Base-by-base conservation (phyloP, 2,329 filamentous ascomycete genomes). In the Epichloe festucae region DNA sequence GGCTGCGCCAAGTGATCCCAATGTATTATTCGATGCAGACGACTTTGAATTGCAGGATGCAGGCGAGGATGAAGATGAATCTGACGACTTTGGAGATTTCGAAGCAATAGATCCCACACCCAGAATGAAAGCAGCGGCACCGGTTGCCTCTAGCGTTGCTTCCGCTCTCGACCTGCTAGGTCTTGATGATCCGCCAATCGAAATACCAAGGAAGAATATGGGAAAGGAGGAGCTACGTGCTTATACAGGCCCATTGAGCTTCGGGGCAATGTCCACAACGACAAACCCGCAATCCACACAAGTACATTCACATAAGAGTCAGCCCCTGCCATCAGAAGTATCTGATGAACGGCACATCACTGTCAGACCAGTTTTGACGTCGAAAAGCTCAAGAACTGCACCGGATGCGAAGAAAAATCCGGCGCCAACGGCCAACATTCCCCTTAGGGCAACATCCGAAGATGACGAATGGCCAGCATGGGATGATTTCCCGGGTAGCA, bases 1-100 rank as follows among this genome's bases (percentile, higher is more conserved):
- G 49, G 38, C 59, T 7, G 47, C 53, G 8, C 53, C 63, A 12
- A 55, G 62, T 1, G 67, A 78, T 43, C 65, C 76, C 2, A 76
- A 80, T 56, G 75, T 87, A 3, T 68, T 87, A 3, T 87, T 87
- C 62, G 83, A 87, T 64, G 82, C 77, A 38, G 75, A 77, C 42
- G 74, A 79, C 48, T 76, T 76, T 56, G 73, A 73, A 50, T 60
- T 70, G 14, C 63, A 70, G 36, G 62, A 60, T 2, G 63, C 60
- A 5, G 68, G 68, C 11, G 70, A 68, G 6, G 67, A 69, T n/a
- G 62, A 68, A 7, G 65, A 76, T 21, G 74, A 75, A 46, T 76
- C 76, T 35, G 75, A 79, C 36, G 60, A 64, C 35, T 81, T 82
- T 67, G 81, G 79, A 14, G 78, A 81, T 46, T 82, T 82, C 58